Base-by-base conservation (phyloP, 2,329 filamentous ascomycete genomes). In the Neocatenulostroma microsporum region DNA sequence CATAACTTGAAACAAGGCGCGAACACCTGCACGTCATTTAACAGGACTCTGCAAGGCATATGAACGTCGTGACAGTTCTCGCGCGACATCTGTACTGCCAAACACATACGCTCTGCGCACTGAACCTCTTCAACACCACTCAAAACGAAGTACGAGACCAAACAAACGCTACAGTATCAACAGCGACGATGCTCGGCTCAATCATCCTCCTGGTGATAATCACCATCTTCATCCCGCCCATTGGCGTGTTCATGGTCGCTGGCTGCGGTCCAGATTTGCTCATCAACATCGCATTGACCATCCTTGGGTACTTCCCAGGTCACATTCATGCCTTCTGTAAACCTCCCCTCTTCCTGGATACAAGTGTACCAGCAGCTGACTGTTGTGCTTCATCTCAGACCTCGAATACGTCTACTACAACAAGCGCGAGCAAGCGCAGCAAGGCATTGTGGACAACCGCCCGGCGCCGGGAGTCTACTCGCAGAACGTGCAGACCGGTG, bases 331-430 rank as follows among this genome's bases (percentile, higher is more conserved):
- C 30, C 10, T 44, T 44, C 32, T 44, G n/a, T n/a, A n/a, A n/a
- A n/a, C n/a, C n/a, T n/a, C n/a, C n/a, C n/a, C n/a, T n/a, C n/a
- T n/a, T n/a, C n/a, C n/a, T n/a, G n/a, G n/a, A n/a, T n/a, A n/a
- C n/a, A n/a, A n/a, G n/a, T n/a, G n/a, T n/a, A n/a, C n/a, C n/a
- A n/a, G 15, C 15, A 9, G 27, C 27, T 30, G 27, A 33, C 30
- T 7, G 17, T 27, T 80, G 87, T 57, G 83, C 83, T 28, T 87
- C 88, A 60, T 91, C n/a, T n/a, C n/a, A n/a, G n/a, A 88, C 58
- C 49, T 86, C 43, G 78, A 87, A 62, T 93, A 87, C 58, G 69
- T 93, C 44, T 94, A 88, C 66, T 89, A 81, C 60, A 76, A 84
- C 52, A 80, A 81, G 25, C 73, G 71, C 36, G 78, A 84, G 49